Percentiles rank a stretch among this genome's conserved stretches.
phyloP scores from a whole-genome alignment of 139 green algal species.

The Picochlorum sp. region DNA sequence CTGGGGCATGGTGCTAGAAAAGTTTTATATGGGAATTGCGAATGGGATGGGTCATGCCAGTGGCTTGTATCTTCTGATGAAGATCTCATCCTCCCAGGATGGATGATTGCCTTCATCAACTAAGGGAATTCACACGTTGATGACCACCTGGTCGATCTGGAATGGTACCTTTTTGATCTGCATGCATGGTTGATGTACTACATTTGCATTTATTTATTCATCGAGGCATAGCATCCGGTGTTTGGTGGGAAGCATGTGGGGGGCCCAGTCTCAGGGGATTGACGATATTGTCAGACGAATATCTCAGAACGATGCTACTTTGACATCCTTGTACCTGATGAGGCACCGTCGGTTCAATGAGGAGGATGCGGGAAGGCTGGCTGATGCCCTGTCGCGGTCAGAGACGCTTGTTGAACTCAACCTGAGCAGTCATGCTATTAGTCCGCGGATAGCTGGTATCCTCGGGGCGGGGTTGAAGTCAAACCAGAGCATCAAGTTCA shows the following conservation, averaged over 20 bases:
- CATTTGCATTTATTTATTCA: too few species aligned
- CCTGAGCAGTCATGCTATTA: conserved; percentile 17
- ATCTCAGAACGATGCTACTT: conserved; percentile 4
- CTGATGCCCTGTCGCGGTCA: conserved; percentile 10
- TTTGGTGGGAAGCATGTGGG: conserved; percentile 11
- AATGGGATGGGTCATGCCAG: too few species aligned
- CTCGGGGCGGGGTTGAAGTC: conserved; percentile 3
- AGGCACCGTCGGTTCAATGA: conserved; percentile 13
- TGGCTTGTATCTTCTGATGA: too few species aligned
- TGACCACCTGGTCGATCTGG: too few species aligned
- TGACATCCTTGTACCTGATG: conserved; percentile 14
- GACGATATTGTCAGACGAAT: conserved; percentile 18
- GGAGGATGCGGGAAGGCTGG: conserved; percentile 8
- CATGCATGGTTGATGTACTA: too few species aligned
- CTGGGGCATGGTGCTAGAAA: neutral
- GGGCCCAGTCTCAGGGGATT: conserved; percentile 14
- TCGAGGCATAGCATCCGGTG: too few species aligned
- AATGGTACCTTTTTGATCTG: too few species aligned
- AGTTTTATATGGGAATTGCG: neutral
- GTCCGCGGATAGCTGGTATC: neutral
- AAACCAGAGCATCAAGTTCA: conserved; percentile 2
- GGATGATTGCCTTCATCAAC: too few species aligned
- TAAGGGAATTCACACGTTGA: too few species aligned
- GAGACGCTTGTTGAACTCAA: conserved; percentile 21
- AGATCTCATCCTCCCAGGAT: too few species aligned